phyloP scores from a whole-genome alignment of 768 basidiomycete species.

The Sistotremastrum niveocremeum region DNA sequence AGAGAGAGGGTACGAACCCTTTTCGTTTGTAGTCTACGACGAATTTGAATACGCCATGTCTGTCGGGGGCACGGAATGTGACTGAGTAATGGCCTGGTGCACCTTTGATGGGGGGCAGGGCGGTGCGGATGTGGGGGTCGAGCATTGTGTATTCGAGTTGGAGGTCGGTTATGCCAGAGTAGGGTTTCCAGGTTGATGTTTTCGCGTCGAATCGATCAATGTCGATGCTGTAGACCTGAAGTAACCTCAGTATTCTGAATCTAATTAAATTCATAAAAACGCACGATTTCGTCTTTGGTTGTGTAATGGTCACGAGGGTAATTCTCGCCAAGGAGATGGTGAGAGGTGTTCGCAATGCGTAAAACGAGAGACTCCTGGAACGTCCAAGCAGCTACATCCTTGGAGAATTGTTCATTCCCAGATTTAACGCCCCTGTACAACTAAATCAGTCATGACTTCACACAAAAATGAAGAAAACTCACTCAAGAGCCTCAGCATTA shows the following conservation, averaged over 20 bases:
- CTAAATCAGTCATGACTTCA: background rate
- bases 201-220: conserved; percentile 55
- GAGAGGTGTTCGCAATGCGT: conserved; percentile 60
- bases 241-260: no score
- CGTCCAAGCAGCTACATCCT: conserved; percentile 74
- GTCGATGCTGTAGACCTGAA: conserved; percentile 57
- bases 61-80: conserved; percentile 84
- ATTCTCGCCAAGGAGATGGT: conserved; percentile 56
- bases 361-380: conserved; percentile 81
- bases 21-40: conserved; percentile 81
- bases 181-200: conserved; percentile 53
- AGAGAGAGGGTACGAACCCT: conserved; percentile 38
- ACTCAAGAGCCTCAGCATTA: conserved; percentile 47
- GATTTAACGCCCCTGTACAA: conserved; percentile 38
- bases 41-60: conserved; percentile 98
- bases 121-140: conserved; percentile 85
- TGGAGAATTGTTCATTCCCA: conserved; percentile 63
- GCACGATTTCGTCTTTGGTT: conserved; percentile 72
- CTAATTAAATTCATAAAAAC: conserved; percentile 8
- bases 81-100: conserved; percentile 58
- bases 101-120: conserved; percentile 45
- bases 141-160: conserved; percentile 98
- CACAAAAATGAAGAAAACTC: conserved; percentile 17
- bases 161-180: conserved; percentile 59
- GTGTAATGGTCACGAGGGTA: conserved; percentile 63